Evolutionary conservation across 2,329 filamentous ascomycete genomes (phyloP), one percentile per base, ranked within the genome.

Genomic region (Gaeumannomyces sp.): DNA sequence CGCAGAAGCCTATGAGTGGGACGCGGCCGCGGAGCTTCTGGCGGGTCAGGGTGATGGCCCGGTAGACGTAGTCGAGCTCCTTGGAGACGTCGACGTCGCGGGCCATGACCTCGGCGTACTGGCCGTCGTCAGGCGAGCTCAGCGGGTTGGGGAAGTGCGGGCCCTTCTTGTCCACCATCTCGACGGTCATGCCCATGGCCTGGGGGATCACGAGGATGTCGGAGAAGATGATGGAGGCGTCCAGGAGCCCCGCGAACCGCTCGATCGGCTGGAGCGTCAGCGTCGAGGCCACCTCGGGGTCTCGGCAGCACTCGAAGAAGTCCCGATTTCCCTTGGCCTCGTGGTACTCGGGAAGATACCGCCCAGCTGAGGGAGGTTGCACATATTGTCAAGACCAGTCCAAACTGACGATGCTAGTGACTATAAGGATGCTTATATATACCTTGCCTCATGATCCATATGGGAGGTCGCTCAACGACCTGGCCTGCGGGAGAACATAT

Each of bases 361-460:
- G 90, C 66, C 95, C 95, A 73, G 95, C 95, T 97, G 69, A 64
- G 65, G 19, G 14, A 22, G 14, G 60, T 7, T 5, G 61, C n/a
- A 38, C 11, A 64, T 19, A 11, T n/a, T 19, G 38, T 45, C 38
- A 45, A 16, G 38, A 45, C 38, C 38, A 45, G 38, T 6, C 16
- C 38, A 35, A 58, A 28, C n/a, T 13, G 14, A 28, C 28, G 6
- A 22, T 6, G 61, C 22, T 53, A n/a, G 19, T 29, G 53, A 38
- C 28, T 11, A 25, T 58, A 11, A 1, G 60, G n/a, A 67, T 60
- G 53, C 45, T 64, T 70, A 71, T 77, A 71, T 77, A 76, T 82
- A 94, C 93, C 93, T 87, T 99, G 95, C 78, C 95, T 91, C 95
- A 99, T 99, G 76, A 99, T 93, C 95, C 95, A 99, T 82, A 96